Evolutionary conservation across 2,329 filamentous ascomycete genomes (phyloP).

Genomic region (Alternaria arborescens): DNA sequence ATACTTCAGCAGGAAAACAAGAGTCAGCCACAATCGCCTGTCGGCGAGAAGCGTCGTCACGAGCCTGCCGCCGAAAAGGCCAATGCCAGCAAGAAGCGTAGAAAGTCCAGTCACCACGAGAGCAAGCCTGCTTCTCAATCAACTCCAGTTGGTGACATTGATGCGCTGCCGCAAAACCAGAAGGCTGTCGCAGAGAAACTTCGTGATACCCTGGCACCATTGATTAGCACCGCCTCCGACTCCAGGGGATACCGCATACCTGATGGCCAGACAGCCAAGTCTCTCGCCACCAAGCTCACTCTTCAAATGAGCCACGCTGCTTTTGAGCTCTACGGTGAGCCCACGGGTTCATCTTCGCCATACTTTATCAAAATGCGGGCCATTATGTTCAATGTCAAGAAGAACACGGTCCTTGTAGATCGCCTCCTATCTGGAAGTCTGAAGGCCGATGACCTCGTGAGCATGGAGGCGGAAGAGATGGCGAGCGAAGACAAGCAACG

Average conservation of each 20-base stretch:
- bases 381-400: constrained; percentile 86
- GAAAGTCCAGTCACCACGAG: constrained; percentile 47
- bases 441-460: constrained; percentile 78
- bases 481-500: constrained; percentile 88
- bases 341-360: constrained; percentile 52
- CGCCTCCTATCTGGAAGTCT: constrained; percentile 77
- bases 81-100: constrained; percentile 44
- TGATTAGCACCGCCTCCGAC: constrained; percentile 73
- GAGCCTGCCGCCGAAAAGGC: constrained; percentile 46
- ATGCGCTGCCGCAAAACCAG: constrained; percentile 68
- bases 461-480: constrained; percentile 90
- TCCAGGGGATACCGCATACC: constrained; percentile 69
- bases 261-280: constrained; percentile 69
- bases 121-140: constrained; percentile 29
- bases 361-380: constrained; percentile 75
- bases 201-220: constrained; percentile 71
- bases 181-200: constrained; percentile 75
- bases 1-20: constrained; percentile 31
- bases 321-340: constrained; percentile 64
- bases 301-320: constrained; percentile 80
- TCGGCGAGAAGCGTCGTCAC: constrained; percentile 49
- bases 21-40: constrained; percentile 46
- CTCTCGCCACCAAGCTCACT: constrained; percentile 73
- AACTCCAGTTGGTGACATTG: constrained; percentile 28
- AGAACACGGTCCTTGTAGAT: constrained; percentile 79